Evolutionary conservation across 768 basidiomycete species (phyloP).

Genomic region (Chalciporus pseudorubinellus): DNA sequence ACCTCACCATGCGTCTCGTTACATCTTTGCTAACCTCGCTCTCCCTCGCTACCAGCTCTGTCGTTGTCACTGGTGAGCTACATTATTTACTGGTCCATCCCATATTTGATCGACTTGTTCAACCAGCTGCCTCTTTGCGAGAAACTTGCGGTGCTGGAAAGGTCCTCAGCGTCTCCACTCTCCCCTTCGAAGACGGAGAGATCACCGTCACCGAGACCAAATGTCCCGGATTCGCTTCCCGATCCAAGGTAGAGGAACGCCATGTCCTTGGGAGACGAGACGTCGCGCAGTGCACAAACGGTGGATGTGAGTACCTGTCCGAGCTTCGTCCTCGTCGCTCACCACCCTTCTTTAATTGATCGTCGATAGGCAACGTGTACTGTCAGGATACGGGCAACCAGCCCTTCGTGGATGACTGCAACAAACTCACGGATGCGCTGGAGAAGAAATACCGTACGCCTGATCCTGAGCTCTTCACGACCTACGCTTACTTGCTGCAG

Average conservation of each 20-base stretch:
- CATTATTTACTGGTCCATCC: too few relatives aligned
- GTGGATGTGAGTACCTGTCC: not conserved
- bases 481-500: not conserved
- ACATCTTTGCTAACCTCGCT: not conserved
- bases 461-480: too few relatives aligned
- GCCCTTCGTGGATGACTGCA: not conserved
- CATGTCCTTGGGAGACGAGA: not conserved
- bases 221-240: not conserved
- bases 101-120: not conserved
- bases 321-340: not conserved
- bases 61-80: not conserved
- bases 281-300: not conserved
- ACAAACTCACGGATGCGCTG: not conserved
- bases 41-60: not conserved
- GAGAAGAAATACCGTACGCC: not conserved
- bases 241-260: not conserved
- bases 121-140: not conserved
- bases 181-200: not conserved
- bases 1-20: not conserved
- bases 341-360: too few relatives aligned
- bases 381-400: not conserved
- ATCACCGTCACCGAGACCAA: conserved; percentile 1
- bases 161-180: not conserved
- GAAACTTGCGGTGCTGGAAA: not conserved
- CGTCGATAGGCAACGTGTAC: not conserved